Conservation (phyloP, 1,139 yeast species). For the Geotrichum armillariae region DNA sequence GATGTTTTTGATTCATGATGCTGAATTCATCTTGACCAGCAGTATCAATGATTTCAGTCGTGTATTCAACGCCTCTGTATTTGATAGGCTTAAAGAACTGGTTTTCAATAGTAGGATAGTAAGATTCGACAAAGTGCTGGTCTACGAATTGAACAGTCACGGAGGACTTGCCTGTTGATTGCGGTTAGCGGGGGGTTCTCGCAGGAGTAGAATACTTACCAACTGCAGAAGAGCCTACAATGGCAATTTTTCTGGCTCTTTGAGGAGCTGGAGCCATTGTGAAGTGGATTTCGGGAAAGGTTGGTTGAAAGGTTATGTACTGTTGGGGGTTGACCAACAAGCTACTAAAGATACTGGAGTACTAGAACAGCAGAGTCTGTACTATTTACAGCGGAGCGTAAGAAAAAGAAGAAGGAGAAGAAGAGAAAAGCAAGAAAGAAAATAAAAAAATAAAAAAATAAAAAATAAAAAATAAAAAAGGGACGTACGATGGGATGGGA, state of each 20-base stretch:
- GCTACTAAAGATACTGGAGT: too few relatives aligned
- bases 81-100: conserved; percentile 74
- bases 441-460: too few relatives aligned
- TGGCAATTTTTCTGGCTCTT: conserved; percentile 75
- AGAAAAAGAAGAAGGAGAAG: too few relatives aligned
- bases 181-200: background rate
- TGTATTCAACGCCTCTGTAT: conserved; percentile 74
- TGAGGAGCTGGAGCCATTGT: conserved; percentile 27
- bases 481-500: too few relatives aligned
- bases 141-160: conserved; percentile 86
- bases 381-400: too few relatives aligned
- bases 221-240: conserved; percentile 87
- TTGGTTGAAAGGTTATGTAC: too few relatives aligned
- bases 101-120: conserved; percentile 92
- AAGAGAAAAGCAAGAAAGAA: too few relatives aligned
- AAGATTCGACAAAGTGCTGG: conserved; percentile 83
- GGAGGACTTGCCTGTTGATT: conserved; percentile 62
- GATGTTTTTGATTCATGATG: conserved; percentile 77
- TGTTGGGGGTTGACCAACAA: too few relatives aligned
- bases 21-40: conserved; percentile 92
- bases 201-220: conserved; percentile 43
- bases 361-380: too few relatives aligned
- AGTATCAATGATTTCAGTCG: conserved; percentile 85
- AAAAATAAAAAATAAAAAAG: too few relatives aligned
- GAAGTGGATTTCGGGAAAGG: too few relatives aligned